Conservation (phyloP, 2,329 filamentous ascomycete genomes). For the Verticillium tricorpus region DNA sequence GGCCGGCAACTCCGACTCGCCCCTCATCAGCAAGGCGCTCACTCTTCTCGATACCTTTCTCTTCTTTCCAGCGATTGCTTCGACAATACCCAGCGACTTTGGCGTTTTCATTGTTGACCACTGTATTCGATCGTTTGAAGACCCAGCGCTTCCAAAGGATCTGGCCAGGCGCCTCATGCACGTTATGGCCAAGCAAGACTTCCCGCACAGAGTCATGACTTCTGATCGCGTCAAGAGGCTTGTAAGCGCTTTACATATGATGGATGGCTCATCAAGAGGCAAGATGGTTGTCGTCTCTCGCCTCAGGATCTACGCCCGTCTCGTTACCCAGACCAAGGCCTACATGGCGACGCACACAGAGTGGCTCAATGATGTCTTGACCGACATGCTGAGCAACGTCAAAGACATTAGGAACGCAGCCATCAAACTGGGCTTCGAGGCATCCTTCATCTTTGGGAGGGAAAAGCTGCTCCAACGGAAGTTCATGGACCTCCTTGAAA, state of each 20-base stretch:
- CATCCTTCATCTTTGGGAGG: conserved; percentile 63
- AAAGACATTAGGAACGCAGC: conserved; percentile 73
- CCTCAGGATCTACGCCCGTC: conserved; percentile 70
- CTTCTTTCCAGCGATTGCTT: conserved; percentile 66
- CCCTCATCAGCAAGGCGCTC: conserved; percentile 72
- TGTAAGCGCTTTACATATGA: conserved; percentile 63
- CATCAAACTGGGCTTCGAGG: conserved; percentile 68
- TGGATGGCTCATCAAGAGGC: conserved; percentile 70
- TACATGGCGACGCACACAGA: conserved; percentile 67
- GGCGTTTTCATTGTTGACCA: conserved; percentile 76
- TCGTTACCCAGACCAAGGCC: conserved; percentile 66
- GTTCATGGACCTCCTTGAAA: conserved; percentile 59
- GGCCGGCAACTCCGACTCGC: conserved; percentile 56
- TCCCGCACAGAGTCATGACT: conserved; percentile 70
- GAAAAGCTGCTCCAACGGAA: conserved; percentile 64
- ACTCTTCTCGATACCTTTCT: conserved; percentile 74
- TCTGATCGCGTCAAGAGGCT: conserved; percentile 65
- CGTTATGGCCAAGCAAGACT: conserved; percentile 75
- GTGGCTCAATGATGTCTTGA: conserved; percentile 81
- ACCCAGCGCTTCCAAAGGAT: conserved; percentile 67
- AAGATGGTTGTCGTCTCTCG: conserved; percentile 78
- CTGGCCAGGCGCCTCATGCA: conserved; percentile 76
- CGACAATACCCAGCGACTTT: conserved; percentile 72
- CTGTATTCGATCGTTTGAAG: conserved; percentile 68
- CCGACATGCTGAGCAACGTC: conserved; percentile 72